Evolutionary conservation across 2,329 filamentous ascomycete genomes (phyloP).

Genomic region (Teratosphaeria pseudoeucalypti): DNA sequence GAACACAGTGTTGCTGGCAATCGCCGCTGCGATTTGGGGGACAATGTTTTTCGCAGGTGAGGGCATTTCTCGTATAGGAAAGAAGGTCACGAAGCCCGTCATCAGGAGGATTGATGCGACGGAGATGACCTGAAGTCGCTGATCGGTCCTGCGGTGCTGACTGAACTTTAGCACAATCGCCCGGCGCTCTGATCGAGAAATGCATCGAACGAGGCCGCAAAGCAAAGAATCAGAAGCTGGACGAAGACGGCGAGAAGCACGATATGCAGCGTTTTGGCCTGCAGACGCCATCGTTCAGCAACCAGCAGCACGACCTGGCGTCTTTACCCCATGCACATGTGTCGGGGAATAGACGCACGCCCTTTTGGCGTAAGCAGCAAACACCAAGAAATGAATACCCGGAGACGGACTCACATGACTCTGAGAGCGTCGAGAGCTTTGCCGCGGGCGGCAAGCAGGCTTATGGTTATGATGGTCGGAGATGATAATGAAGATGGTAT

Average conservation of each 20-base stretch:
- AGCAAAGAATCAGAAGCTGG: neutral
- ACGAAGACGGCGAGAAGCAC: neutral
- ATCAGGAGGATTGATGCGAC: neutral
- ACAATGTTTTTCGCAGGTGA: conserved; percentile 4
- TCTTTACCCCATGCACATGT: neutral
- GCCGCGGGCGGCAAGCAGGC: neutral
- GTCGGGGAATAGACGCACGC: neutral
- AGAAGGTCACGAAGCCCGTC: neutral
- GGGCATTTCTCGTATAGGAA: neutral
- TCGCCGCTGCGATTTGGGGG: conserved; percentile 13
- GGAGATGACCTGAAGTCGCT: neutral
- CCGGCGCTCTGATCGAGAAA: neutral
- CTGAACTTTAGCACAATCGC: neutral
- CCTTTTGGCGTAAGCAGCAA: neutral
- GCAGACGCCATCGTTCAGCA: neutral
- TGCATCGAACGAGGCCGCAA: neutral
- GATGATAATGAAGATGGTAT: neutral
- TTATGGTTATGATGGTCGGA: neutral
- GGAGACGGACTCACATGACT: neutral
- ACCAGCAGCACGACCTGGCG: neutral
- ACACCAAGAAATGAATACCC: neutral
- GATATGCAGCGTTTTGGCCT: neutral
- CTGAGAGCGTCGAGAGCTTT: neutral
- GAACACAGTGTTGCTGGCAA: conserved; percentile 29
- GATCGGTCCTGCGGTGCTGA: neutral